phyloP scores from a whole-genome alignment of 2,329 filamentous ascomycete genomes.

The Colletotrichum magnum region DNA sequence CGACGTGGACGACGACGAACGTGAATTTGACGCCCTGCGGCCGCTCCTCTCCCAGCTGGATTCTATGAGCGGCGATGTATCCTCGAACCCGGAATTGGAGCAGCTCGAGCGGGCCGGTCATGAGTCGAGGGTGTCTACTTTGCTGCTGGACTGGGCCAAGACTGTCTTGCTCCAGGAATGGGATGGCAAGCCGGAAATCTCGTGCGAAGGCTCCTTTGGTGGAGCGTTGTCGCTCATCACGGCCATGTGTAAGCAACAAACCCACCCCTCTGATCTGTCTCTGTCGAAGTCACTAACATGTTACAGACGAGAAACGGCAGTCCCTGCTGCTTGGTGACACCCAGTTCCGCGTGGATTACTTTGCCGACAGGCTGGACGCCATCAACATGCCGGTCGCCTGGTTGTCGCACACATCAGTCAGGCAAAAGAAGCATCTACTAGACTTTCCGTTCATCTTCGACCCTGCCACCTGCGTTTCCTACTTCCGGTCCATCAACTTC shows the following conservation, averaged over 20 bases:
- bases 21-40: constrained; percentile 60
- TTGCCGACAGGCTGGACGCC: constrained; percentile 82
- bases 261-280: background rate
- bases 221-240: constrained; percentile 82
- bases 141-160: constrained; percentile 79
- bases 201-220: constrained; percentile 79
- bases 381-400: constrained; percentile 82
- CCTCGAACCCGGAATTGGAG: constrained; percentile 63
- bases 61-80: constrained; percentile 61
- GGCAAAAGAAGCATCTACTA: constrained; percentile 79
- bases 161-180: constrained; percentile 84
- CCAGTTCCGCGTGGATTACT: constrained; percentile 81
- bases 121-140: constrained; percentile 69
- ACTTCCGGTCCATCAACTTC: constrained; percentile 91
- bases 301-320: constrained; percentile 72
- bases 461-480: constrained; percentile 79
- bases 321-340: constrained; percentile 75
- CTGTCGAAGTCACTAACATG: constrained; percentile 1
- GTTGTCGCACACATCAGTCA: constrained; percentile 73
- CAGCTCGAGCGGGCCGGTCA: constrained; percentile 67
- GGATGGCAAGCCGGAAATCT: constrained; percentile 81
- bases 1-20: constrained; percentile 47
- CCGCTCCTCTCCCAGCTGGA: constrained; percentile 68
- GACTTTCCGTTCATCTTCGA: constrained; percentile 87
- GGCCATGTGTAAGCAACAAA: constrained; percentile 75